These are phyloP conservation scores for Eucalyptus grandis DNA, from an alignment of 345 rosid species.

Conservation along the genomic window DNA sequence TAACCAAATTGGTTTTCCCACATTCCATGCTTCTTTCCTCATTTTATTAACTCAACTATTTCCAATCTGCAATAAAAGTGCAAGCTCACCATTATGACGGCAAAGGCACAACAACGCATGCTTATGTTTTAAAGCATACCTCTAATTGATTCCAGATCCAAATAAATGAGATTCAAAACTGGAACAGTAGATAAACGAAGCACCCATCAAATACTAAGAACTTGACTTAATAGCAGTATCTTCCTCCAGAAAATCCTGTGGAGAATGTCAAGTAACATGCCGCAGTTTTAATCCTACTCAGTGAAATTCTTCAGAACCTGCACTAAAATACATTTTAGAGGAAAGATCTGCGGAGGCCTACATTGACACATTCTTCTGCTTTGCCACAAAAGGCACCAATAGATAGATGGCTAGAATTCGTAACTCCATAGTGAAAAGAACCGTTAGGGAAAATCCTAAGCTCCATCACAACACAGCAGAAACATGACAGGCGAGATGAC, in stretches of 20 bases:
- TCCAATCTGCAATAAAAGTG: neutral
- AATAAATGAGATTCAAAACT: conserved; percentile 61
- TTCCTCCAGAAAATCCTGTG: conserved; percentile 83
- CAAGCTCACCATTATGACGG: conserved; percentile 40
- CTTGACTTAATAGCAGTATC: conserved; percentile 67
- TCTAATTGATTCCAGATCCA: conserved; percentile 85
- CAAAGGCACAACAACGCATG: conserved; percentile 39
- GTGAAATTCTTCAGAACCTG: conserved; percentile 6
- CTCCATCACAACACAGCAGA: neutral
- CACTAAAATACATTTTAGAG: neutral
- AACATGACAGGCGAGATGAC: neutral
- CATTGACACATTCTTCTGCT: neutral
- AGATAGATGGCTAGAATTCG: neutral
- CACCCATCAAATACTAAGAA: conserved; percentile 60
- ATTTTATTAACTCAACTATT: neutral
- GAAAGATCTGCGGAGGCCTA: neutral
- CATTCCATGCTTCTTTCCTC: neutral
- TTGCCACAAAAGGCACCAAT: neutral
- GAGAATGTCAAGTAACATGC: conserved; percentile 62
- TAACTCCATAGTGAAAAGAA: neutral
- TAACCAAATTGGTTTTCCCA: neutral
- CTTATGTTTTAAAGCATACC: conserved; percentile 69
- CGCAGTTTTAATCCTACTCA: conserved; percentile 50
- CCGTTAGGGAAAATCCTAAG: neutral
- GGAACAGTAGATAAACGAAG: conserved; percentile 61